Evolutionary conservation across 192 early-diverging fungal genomes (phyloP).

Genomic region (Coemansia sp.): DNA sequence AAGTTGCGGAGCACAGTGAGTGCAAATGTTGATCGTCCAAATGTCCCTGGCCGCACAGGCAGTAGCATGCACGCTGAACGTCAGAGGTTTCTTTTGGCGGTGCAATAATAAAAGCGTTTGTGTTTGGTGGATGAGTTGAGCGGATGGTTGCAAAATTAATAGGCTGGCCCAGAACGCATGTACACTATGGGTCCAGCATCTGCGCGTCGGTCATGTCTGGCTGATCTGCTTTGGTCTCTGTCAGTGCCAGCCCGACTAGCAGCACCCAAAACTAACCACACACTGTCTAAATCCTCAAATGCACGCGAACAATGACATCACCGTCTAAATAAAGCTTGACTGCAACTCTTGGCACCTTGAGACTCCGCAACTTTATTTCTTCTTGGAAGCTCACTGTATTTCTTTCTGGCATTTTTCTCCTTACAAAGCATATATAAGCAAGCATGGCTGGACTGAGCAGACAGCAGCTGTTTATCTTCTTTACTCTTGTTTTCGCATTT

Average conservation of each 20-base stretch:
- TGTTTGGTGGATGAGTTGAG: too few species aligned
- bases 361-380: not conserved
- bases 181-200: too few species aligned
- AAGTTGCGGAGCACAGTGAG: not conserved
- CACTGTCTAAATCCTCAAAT: too few species aligned
- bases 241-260: too few species aligned
- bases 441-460: constrained; percentile 1
- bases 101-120: not conserved
- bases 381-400: not conserved
- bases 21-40: not conserved
- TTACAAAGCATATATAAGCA: constrained; percentile 1
- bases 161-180: too few species aligned
- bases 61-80: constrained; percentile 3
- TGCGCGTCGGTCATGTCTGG: too few species aligned
- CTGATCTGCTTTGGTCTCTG: too few species aligned
- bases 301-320: not conserved
- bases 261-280: too few species aligned
- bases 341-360: not conserved
- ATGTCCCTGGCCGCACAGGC: not conserved
- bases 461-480: not conserved
- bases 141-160: too few species aligned
- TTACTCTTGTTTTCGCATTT: not conserved
- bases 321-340: not conserved
- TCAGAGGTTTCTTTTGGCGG: not conserved
- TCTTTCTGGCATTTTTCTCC: not conserved